Evolutionary conservation across 1,284 basidiomycete genomes (phyloP), one percentile per base, ranked within the genome.

Genomic region (Puccinia hordei): DNA sequence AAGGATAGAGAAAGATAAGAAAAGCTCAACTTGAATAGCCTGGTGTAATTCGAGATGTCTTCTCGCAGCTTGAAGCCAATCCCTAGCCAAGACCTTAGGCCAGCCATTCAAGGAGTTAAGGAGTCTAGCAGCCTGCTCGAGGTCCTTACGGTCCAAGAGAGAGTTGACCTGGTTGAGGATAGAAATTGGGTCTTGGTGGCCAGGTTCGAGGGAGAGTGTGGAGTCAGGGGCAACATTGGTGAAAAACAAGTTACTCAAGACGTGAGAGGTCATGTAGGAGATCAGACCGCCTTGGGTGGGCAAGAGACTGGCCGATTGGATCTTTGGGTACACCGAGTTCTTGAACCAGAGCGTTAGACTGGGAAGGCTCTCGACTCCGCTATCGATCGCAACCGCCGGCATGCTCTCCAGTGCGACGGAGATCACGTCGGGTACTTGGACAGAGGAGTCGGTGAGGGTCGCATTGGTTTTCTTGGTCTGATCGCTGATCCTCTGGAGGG

Each of bases 11-110:
- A 27, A 46, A 38, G 22, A 27, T n/a, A 27, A 46, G 65, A n/a
- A 15, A 10, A 68, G 44, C 65, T 68, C 38, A 68, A 93, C 92
- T 88, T 96, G 92, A 83, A 99, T 87, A 59, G 95, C 94, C 87
- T 98, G 96, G 85, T 94, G 89, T 63, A 97, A 94, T 87, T 98
- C 94, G 83, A 99, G 87, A 85, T 94, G 89, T 85, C 90, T 89
- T 83, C 97, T 88, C 24, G 94, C 94, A 83, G 94, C 95, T 82
- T 91, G 90, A 80, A 99, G 87, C 96, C 97, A 99, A 87, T 99
- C 97, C 59, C 89, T 87, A 78, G 96, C 88, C 78, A 99, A 86
- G 77, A 90, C 87, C 85, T 92, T 93, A 2, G 95, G 92, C 84
- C 94, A 92, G 81, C 83, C 94, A 65, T 88, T 89, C 81, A 99